These are phyloP conservation scores for Boletus edulis DNA, from an alignment of 768 basidiomycete genomes.

Conservation along the genomic window DNA sequence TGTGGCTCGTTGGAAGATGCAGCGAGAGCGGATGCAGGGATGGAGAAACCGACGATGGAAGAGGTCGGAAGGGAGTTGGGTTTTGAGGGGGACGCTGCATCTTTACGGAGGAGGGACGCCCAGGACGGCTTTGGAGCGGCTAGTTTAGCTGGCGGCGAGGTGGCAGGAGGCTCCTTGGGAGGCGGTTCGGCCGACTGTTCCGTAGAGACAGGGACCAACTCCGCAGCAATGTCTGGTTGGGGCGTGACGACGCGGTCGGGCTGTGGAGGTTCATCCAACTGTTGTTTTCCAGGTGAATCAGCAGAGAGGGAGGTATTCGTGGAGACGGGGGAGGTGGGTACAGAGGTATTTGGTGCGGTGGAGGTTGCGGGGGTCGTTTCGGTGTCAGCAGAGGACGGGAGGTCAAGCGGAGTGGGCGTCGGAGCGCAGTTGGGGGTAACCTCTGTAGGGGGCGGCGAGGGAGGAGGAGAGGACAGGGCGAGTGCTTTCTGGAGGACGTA, in stretches of 20 bases:
- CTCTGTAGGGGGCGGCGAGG: constrained; percentile 33
- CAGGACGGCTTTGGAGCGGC: constrained; percentile 59
- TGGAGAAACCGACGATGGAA: constrained; percentile 69
- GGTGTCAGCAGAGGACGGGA: constrained; percentile 45
- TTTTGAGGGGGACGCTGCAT: constrained; percentile 39
- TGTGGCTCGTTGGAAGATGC: constrained; percentile 21
- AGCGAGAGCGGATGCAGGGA: constrained; percentile 47
- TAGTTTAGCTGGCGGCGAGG: constrained; percentile 23
- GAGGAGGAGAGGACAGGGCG: constrained; percentile 49
- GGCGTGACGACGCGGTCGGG: constrained; percentile 13
- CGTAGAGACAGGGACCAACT: not conserved
- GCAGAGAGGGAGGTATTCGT: constrained; percentile 58
- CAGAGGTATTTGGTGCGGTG: constrained; percentile 46
- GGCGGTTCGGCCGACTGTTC: constrained; percentile 4
- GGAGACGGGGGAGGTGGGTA: constrained; percentile 55
- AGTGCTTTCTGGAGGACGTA: constrained; percentile 57
- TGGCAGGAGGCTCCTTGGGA: not conserved
- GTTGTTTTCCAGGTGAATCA: constrained; percentile 19
- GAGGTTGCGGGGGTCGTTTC: constrained; percentile 51
- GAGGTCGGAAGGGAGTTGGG: constrained; percentile 62
- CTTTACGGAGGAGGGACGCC: constrained; percentile 65
- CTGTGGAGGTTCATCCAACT: constrained; percentile 5
- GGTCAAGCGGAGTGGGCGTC: constrained; percentile 24
- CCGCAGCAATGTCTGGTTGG: constrained; percentile 8
- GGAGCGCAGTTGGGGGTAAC: constrained; percentile 2